Evolutionary conservation across 148 eudicot genomes (phyloP).

Genomic region (Linanthus parryae): DNA sequence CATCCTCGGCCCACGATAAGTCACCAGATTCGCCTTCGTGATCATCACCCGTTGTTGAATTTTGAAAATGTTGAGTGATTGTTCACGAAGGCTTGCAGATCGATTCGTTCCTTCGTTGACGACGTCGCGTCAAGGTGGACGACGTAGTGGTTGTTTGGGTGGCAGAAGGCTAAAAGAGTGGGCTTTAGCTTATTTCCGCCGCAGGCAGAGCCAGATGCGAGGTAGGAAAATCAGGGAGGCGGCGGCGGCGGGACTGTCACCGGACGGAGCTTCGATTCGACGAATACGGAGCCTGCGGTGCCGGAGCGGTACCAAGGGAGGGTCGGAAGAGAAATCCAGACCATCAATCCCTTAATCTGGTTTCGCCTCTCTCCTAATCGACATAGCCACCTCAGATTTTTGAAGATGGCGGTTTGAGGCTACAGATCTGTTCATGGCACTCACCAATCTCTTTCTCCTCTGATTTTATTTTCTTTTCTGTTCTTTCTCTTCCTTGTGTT

Average conservation of each 20-base stretch:
- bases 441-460: too few species aligned
- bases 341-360: too few species aligned
- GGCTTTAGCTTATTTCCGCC: slow-evolving; percentile 52
- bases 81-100: slow-evolving; percentile 30
- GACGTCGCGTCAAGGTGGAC: slow-evolving; percentile 73
- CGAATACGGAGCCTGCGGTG: slow-evolving; percentile 40
- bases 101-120: slow-evolving; percentile 42
- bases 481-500: too few species aligned
- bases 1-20: slow-evolving; percentile 89
- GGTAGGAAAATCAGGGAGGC: slow-evolving; percentile 69
- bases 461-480: too few species aligned
- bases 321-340: slow-evolving; percentile 60
- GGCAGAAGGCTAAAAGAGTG: slow-evolving; percentile 67
- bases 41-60: slow-evolving; percentile 68
- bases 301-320: slow-evolving; percentile 42
- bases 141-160: slow-evolving; percentile 61
- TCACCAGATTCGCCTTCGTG: slow-evolving; percentile 80
- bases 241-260: slow-evolving; percentile 35
- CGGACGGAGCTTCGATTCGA: slow-evolving; percentile 68
- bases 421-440: too few species aligned
- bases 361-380: too few species aligned
- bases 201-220: slow-evolving; percentile 68
- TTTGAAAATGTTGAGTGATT: slow-evolving; percentile 27
- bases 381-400: too few species aligned
- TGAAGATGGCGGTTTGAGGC: too few species aligned